A percentile compares a stretch with the other conserved stretches of the same genome.
phyloP scores from a whole-genome alignment of 108 stramenopile genomes.

The Seminavis robusta region DNA sequence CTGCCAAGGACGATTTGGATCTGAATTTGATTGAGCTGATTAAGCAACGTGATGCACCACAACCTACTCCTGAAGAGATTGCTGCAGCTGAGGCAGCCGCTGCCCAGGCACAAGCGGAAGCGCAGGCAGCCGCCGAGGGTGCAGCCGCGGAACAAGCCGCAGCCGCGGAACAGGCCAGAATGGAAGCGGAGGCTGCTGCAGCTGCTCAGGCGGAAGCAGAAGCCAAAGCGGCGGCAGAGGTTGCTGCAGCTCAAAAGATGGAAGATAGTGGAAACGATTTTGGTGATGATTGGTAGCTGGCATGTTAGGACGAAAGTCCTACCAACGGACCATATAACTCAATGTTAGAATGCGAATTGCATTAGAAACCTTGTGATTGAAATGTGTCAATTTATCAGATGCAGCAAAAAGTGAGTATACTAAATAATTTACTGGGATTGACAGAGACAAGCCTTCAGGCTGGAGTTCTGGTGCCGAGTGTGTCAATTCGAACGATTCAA shows the following conservation, averaged over 20 bases:
- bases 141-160: background rate
- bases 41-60: slow-evolving; percentile 48
- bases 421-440: too few species aligned
- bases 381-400: too few species aligned
- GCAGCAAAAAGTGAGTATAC: too few species aligned
- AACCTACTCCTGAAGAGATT: slow-evolving; percentile 10
- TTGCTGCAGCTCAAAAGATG: background rate
- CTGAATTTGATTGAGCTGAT: slow-evolving; percentile 84
- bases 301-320: too few species aligned
- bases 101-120: background rate
- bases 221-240: background rate
- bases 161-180: slow-evolving; percentile 15
- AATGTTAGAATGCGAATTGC: too few species aligned
- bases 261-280: too few species aligned
- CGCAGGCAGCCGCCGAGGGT: background rate
- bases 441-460: too few species aligned
- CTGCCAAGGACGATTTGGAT: slow-evolving; percentile 89
- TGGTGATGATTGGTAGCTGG: too few species aligned
- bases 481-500: too few species aligned
- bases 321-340: too few species aligned
- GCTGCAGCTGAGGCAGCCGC: slow-evolving; percentile 1
- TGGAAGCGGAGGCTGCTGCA: slow-evolving; percentile 15
- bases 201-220: background rate
- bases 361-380: too few species aligned
- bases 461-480: too few species aligned